Conservation (phyloP, 2,329 filamentous ascomycete genomes). For the Davidsoniella virescens region DNA sequence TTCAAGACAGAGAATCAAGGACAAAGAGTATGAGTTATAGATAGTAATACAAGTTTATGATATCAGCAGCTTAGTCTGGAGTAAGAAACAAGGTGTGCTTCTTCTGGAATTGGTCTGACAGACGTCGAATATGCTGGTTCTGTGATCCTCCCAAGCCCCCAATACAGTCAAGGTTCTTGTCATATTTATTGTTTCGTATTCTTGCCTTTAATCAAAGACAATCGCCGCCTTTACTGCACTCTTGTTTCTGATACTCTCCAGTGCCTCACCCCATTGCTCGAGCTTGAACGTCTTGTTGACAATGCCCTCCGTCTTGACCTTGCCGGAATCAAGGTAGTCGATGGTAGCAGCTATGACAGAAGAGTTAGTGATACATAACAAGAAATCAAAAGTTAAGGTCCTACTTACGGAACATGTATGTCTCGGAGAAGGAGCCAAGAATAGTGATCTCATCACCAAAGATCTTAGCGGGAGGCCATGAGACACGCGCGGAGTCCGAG, state of each 20-base stretch:
- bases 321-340: constrained; percentile 39
- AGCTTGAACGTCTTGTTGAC: constrained; percentile 59
- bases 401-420: constrained; percentile 48
- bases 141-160: too few relatives aligned
- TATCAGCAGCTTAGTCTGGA: too few relatives aligned
- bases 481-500: constrained; percentile 41
- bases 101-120: too few relatives aligned
- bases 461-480: constrained; percentile 57
- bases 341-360: constrained; percentile 25
- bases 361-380: background rate
- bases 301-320: constrained; percentile 48
- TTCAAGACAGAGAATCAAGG: too few relatives aligned
- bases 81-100: too few relatives aligned
- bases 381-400: background rate
- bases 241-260: constrained; percentile 57
- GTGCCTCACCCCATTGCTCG: constrained; percentile 55
- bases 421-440: constrained; percentile 56
- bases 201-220: constrained; percentile 35
- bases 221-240: constrained; percentile 60
- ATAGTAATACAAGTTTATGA: too few relatives aligned
- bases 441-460: constrained; percentile 55
- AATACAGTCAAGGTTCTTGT: too few relatives aligned
- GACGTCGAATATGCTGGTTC: too few relatives aligned
- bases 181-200: too few relatives aligned
- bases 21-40: too few relatives aligned